Evolutionary conservation across 2,329 filamentous ascomycete genomes (phyloP).

Genomic region (Fusarium sp.): DNA sequence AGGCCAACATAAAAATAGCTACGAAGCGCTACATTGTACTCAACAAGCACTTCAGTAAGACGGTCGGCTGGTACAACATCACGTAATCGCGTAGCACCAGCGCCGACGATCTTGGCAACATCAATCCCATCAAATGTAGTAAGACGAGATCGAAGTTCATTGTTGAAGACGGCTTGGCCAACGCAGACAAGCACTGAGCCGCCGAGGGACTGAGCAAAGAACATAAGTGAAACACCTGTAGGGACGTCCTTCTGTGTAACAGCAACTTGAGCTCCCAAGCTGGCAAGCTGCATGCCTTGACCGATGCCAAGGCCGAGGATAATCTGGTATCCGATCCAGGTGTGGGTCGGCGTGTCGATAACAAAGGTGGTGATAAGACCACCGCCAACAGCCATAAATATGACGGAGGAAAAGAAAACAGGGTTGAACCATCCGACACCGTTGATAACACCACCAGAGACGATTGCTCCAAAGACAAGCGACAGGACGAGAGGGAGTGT

Average conservation of each 20-base stretch:
- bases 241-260: slow-evolving; percentile 2
- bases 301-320: slow-evolving; percentile 15
- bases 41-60: slow-evolving; percentile 7
- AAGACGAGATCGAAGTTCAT: slow-evolving; percentile 6
- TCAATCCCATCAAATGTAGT: slow-evolving; percentile 1
- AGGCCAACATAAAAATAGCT: slow-evolving; percentile 5
- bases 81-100: slow-evolving; percentile 9
- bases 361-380: slow-evolving; percentile 13
- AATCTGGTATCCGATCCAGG: slow-evolving; percentile 16
- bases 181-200: slow-evolving; percentile 20
- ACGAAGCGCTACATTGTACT: slow-evolving; percentile 14
- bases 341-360: slow-evolving; percentile 1
- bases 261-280: slow-evolving; percentile 6
- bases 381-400: slow-evolving; percentile 14
- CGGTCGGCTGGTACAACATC: not conserved
- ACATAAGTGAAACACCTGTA: slow-evolving; percentile 11
- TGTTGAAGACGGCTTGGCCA: slow-evolving; percentile 16
- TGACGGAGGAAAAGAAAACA: slow-evolving; percentile 15
- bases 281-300: slow-evolving; percentile 18
- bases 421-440: slow-evolving; percentile 15
- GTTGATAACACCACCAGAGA: slow-evolving; percentile 16
- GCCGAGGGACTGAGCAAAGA: slow-evolving; percentile 13
- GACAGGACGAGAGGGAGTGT: slow-evolving; percentile 6
- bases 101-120: not conserved
- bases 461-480: slow-evolving; percentile 10